phyloP scores from a whole-genome alignment of 805 yeast species.

The Metschnikowia lunata region DNA sequence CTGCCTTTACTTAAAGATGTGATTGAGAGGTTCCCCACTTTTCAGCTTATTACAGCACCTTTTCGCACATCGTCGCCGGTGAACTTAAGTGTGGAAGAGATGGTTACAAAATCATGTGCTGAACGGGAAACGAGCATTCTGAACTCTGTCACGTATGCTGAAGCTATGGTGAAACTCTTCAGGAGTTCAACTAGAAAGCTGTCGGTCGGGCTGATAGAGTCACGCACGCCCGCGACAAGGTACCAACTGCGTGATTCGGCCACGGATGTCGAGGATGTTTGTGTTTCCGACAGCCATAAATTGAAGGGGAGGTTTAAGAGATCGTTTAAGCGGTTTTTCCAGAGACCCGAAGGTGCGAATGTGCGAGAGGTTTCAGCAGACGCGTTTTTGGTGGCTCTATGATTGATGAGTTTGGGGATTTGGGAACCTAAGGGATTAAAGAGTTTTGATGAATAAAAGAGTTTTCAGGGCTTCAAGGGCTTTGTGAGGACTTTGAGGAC shows the following conservation, averaged over 20 bases:
- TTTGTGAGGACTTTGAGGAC: too few species aligned
- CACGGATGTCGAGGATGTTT: conserved; percentile 11
- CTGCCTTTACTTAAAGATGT: conserved; percentile 8
- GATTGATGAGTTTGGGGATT: too few species aligned
- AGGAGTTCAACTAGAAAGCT: conserved; percentile 8
- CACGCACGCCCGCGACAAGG: conserved; percentile 2
- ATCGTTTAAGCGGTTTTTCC: conserved; percentile 8
- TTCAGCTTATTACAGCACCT: conserved; percentile 12
- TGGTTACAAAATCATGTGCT: background rate
- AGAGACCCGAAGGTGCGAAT: background rate
- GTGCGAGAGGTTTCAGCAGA: background rate
- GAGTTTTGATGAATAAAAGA: too few species aligned
- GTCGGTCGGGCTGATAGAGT: conserved; percentile 5
- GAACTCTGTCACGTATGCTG: conserved; percentile 16
- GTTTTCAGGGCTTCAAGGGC: too few species aligned
- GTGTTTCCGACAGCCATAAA: background rate
- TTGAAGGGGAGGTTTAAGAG: conserved; percentile 1
- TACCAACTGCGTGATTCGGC: conserved; percentile 11
- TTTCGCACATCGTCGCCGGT: conserved; percentile 6
- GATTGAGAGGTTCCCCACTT: conserved; percentile 8
- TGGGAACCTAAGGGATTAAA: too few species aligned
- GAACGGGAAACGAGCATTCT: background rate
- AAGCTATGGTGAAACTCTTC: conserved; percentile 13
- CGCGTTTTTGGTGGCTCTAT: too few species aligned
- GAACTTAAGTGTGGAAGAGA: background rate